phyloP scores from a whole-genome alignment of 805 yeast genomes.

The Kockiozyma suomiensis region DNA sequence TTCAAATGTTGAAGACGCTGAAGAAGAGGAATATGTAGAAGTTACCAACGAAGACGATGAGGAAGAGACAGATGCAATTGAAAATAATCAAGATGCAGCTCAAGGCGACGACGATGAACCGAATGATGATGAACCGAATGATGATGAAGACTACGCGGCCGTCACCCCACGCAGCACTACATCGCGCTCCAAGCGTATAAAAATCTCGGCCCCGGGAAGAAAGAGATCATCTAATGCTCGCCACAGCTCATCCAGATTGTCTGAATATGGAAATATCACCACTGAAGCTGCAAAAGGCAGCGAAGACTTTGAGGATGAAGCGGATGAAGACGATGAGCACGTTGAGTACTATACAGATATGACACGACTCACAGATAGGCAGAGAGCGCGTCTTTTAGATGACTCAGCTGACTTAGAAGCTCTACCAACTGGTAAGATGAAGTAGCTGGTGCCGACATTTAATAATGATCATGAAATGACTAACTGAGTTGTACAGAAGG shows the following conservation, averaged over 20 bases:
- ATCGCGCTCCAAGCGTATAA: not conserved
- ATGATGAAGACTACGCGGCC: slow-evolving; percentile 9
- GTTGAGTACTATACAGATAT: slow-evolving; percentile 24
- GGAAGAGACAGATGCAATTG: slow-evolving; percentile 7
- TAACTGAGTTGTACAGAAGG: slow-evolving; percentile 27
- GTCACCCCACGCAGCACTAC: not conserved
- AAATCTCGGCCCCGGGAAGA: not conserved
- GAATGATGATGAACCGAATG: no score
- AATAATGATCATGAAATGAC: not conserved
- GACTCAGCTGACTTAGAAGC: slow-evolving; percentile 35
- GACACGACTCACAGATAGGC: slow-evolving; percentile 47
- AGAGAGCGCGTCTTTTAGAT: slow-evolving; percentile 41
- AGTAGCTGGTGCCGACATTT: not conserved
- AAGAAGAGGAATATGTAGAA: slow-evolving; percentile 12
- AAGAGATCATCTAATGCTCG: not conserved
- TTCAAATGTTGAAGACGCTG: slow-evolving; percentile 16
- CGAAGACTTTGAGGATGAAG: slow-evolving; percentile 35
- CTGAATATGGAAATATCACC: slow-evolving; percentile 9
- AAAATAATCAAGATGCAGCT: not conserved
- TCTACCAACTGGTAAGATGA: slow-evolving; percentile 22
- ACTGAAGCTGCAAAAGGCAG: slow-evolving; percentile 2
- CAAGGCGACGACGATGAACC: slow-evolving; percentile 19
- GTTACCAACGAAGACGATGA: slow-evolving; percentile 6
- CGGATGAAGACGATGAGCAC: slow-evolving; percentile 34
- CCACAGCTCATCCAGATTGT: not conserved